Base-by-base conservation (phyloP, 129 eudicot species). In the Rutidosis leptorrhynchoides region DNA sequence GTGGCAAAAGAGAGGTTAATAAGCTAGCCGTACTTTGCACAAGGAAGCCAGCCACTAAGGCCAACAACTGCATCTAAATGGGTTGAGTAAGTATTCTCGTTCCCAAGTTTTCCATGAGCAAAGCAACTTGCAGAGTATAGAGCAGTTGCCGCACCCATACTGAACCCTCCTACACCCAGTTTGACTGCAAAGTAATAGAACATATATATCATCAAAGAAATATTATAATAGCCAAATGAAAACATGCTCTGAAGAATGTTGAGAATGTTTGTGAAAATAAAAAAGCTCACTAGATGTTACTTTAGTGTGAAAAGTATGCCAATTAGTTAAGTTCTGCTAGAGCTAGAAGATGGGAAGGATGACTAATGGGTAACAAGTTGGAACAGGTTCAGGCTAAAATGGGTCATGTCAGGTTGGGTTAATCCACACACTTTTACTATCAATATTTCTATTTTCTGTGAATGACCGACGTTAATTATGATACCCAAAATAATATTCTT, bases 11-110 rank as follows among this genome's bases (percentile, higher is more conserved):
- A 64, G 57, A 61, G 52, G 20, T 64, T 21, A 26, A 49, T 8
- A 28, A 56, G 57, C 7, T 26, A 53, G 68, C 25, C 52, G 55
- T 71, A 89, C 97, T 82, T 86, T 61, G 97, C 82, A 80, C 88
- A 77, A 22, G 97, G 97, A 78, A 90, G 95, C 95, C 95, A 86
- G 66, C 97, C 89, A 77, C 95, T 86, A 63, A 90, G 86, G 79
- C 95, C 95, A 72, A 90, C 84, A 76, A 80, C 84, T 62, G 88
- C 95, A 72, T 83, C 84, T 76, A 90, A 70, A 78, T 59, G 77
- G 49, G 83, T 20, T n/a, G 90, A 61, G 78, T 71, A 90, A 2
- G 82, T 61, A 60, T 74, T 73, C 22, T 79, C 87, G 69, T 84
- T 84, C 65, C 80, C 87, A 56, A 77, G 84, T 68, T 90, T 90